Evolutionary conservation across 2,329 filamentous ascomycete genomes (phyloP), one percentile per base, ranked within the genome.

Genomic region (Fusarium keratoplasticum): DNA sequence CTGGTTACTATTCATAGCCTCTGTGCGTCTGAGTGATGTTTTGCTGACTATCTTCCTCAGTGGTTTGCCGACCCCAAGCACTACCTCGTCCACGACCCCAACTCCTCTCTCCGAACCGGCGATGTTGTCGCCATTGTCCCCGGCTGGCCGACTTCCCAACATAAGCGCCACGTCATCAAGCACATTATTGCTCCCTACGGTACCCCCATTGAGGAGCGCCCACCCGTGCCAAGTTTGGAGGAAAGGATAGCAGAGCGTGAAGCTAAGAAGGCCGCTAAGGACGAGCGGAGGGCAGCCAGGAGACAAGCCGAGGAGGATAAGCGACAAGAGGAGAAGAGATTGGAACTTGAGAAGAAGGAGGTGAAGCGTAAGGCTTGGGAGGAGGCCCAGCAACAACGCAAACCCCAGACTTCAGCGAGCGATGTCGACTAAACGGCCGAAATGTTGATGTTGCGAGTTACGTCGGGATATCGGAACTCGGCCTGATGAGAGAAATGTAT

Each of bases 81-180:
- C 74, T 88, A 92, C 80, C 89, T 96, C 33, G 93, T 95, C 40
- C 93, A 95, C 85, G 94, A 96, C 82, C 94, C 94, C 31, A 90
- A 90, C 81, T 89, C 91, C 76, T 95, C 93, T 29, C 88, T 95
- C 40, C 88, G 91, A 67, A 88, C 89, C 60, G 94, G 94, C 79
- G 94, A 96, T 81, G 89, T 96, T 4, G 90, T 96, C 31, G 88
- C 90, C 71, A 93, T 96, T 76, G 86, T 87, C 9, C 87, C 90
- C 6, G 91, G 91, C 66, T 91, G 88, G 88, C 89, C 90, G 61
- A 89, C 89, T 8, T 91, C 89, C 44, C 90, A 90, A 71, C 84
- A 87, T 72, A 94, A 95, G 77, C 89, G 90, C 29, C 93, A 96
- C 78, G 91, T 95, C 38, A 91, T 96, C 31, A 91, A 92, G 73